Base-by-base conservation (phyloP, 352 stramenopile genomes). In the Phytophthora brassicae region DNA sequence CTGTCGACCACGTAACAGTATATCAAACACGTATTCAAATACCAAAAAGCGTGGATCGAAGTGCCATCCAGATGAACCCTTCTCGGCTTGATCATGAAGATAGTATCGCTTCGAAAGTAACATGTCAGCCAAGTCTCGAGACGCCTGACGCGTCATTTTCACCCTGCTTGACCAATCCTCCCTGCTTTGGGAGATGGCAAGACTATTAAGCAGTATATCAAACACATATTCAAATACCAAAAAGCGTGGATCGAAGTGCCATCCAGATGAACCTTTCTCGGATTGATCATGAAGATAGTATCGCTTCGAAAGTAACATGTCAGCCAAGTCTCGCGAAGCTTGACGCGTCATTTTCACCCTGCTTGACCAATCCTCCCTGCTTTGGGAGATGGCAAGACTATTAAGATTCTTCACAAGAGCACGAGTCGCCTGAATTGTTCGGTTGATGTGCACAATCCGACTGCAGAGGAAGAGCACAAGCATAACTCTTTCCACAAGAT, bases 201-300 rank as follows among this genome's bases (percentile, higher is more conserved):
- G 97, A 13, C 93, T 90, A 38, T 98, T 89, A 19, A 99, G 79
- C 69, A 99, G 86, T 24, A 99, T 81, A 19, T 97, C 97, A 68
- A 99, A 99, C 1, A 98, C 98, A 61, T 99, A 99, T 75, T 99
- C 98, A 80, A 99, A 99, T 6, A 99, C 92, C 43, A 99, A 77
- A 59, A 99, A 99, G 3, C 97, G 85, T 24, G 97, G 97, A 63
- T 99, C 97, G 66, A 99, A 98, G 19, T 75, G 69, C 65, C 96
- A 97, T 6, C 19, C 51, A 33, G 74, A 48, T 5, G 29, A 41
- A n/a, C 16, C 44, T 74, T 46, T 5, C 31, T 42, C 19, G 52
- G 26, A 28, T 28, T 14, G 19, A 16, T 17, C 44, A 20, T 68
- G 64, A 4, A 95, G 57, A 44, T 92, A 95, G 56, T 94, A 79